Evolutionary conservation across 2,329 filamentous ascomycete genomes (phyloP), one percentile per base, ranked within the genome.

Genomic region (Fusarium sororula): DNA sequence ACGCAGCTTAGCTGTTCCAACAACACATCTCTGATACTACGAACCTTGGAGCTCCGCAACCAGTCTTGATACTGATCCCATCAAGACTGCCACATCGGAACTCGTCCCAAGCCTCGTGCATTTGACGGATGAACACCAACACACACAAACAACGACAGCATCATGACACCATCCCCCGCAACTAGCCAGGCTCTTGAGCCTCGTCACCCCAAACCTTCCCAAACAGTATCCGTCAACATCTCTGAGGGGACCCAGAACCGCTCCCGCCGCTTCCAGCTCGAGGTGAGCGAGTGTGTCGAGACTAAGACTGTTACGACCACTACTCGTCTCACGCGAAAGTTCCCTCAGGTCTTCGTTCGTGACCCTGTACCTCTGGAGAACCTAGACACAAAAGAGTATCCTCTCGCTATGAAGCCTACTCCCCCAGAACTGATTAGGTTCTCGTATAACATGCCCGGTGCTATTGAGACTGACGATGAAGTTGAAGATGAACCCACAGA

Each of bases 351-450:
- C 66, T 87, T 94, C 63, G 90, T 98, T 75, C 91, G 90, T 74
- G 90, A 93, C 67, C 92, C 94, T 30, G 90, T 90, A 60, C 89
- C 91, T 58, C 87, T 95, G 39, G 86, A 89, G 67, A 88, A 91
- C 61, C 90, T 98, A 66, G 95, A 98, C 82, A 88, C 92, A 20
- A 97, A 97, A 81, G 91, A 96, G 77, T 99, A 97, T 81, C 96
- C 96, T 44, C 87, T 99, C 37, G 96, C 96, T 42, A 88, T 90
- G 71, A 91, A 93, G 56, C 92, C 94, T 3, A 97, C 95, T 4
- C 96, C 96, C 5, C 89, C 91, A 22, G 91, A 93, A 58, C 85
- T 99, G 68, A 90, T 91, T 72, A 91, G 91, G 64, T 93, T 98
- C 80, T 91, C 89, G 45, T 95, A 97, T 77, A 90, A 92, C 39